Evolutionary conservation across 75 land plant genomes (phyloP).

Genomic region (Selaginella tamariscina): DNA sequence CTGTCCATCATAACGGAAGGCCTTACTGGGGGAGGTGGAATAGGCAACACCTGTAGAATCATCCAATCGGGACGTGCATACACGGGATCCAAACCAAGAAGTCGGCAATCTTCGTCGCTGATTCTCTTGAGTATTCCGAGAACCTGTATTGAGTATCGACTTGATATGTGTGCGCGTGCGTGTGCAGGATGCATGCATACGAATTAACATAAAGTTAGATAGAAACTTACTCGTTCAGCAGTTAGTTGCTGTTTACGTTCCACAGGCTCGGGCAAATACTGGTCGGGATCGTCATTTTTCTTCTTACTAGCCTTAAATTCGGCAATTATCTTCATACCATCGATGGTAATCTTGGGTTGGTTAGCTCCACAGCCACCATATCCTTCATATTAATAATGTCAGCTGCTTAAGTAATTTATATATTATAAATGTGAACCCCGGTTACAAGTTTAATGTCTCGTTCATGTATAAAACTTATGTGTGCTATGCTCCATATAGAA

Average conservation of each 20-base stretch:
- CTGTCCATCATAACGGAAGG: constrained; percentile 99
- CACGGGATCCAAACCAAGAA: constrained; percentile 80
- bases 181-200: background rate
- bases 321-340: constrained; percentile 89
- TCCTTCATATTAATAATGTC: too few species aligned
- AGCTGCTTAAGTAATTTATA: too few species aligned
- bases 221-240: constrained; percentile 64
- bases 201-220: background rate
- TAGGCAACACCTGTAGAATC: constrained; percentile 94
- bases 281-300: constrained; percentile 78
- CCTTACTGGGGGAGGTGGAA: constrained; percentile 97
- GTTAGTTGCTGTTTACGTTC: constrained; percentile 85
- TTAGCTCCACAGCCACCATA: constrained; percentile 95
- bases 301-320: constrained; percentile 69
- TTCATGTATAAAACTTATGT: too few species aligned
- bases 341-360: constrained; percentile 79
- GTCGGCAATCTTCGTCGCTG: constrained; percentile 68
- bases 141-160: too few species aligned
- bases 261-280: constrained; percentile 83
- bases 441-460: too few species aligned
- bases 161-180: too few species aligned
- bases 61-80: constrained; percentile 99
- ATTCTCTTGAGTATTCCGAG: constrained; percentile 78
- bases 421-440: too few species aligned
- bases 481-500: too few species aligned